phyloP scores from a whole-genome alignment of 164 flowering plant species.

The Umbilicus rupestris region DNA sequence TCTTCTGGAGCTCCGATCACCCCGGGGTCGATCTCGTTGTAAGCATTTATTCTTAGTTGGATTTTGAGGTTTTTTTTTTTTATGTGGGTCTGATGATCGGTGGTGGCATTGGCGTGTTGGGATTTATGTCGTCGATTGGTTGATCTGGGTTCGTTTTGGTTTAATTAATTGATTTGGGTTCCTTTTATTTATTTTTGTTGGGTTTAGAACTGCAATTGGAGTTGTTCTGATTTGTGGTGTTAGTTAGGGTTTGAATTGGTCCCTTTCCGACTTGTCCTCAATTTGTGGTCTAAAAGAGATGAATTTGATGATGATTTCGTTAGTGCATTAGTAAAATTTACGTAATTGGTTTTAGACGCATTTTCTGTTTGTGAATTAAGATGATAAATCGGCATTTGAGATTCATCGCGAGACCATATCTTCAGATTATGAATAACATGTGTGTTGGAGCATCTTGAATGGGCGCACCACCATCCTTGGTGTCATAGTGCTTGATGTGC shows the following conservation, averaged over 20 bases:
- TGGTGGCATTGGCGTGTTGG: neutral
- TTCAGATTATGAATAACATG: too few species aligned
- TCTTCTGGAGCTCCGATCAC: conserved; percentile 14
- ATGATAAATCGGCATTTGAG: too few species aligned
- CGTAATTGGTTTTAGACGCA: too few species aligned
- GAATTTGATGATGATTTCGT: neutral
- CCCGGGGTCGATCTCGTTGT: conserved; percentile 18
- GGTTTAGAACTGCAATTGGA: neutral
- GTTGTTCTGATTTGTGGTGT: too few species aligned
- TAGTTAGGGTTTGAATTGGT: neutral
- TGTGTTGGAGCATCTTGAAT: too few species aligned
- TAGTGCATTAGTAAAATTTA: neutral
- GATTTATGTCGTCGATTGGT: neutral
- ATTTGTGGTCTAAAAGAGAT: too few species aligned
- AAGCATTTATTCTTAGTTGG: neutral
- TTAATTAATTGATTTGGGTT: too few species aligned
- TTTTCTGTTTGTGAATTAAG: too few species aligned
- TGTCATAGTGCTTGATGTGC: too few species aligned
- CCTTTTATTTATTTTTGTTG: neutral
- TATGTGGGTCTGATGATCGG: neutral
- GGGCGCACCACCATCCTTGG: too few species aligned
- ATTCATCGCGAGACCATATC: too few species aligned
- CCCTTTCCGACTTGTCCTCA: neutral
- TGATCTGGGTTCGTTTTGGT: neutral
- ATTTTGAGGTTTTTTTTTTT: neutral